phyloP scores from a whole-genome alignment of 2,329 filamentous ascomycete genomes.

The Talaromyces atroroseus region DNA sequence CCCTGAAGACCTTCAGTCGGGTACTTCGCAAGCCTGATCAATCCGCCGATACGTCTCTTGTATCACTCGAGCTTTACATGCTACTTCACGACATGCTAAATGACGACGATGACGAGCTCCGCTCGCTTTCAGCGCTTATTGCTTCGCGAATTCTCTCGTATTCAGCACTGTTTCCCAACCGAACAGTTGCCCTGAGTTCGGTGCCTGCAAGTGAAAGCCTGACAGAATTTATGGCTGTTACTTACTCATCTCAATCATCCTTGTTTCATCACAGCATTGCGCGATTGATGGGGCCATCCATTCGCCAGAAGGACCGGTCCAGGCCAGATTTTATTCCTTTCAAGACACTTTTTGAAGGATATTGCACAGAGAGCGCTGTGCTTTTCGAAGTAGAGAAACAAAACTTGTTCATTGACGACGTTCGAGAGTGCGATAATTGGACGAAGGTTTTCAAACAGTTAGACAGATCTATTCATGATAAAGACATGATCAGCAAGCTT shows the following conservation, averaged over 20 bases:
- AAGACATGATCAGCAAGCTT: slow-evolving; percentile 19
- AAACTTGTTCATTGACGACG: slow-evolving; percentile 86
- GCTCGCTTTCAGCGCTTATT: slow-evolving; percentile 53
- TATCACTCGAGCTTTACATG: slow-evolving; percentile 54
- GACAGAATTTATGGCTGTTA: slow-evolving; percentile 28
- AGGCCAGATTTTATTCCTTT: slow-evolving; percentile 19
- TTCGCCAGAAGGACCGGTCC: slow-evolving; percentile 11
- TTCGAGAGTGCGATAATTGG: slow-evolving; percentile 70
- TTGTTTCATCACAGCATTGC: slow-evolving; percentile 34
- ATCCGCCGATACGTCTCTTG: slow-evolving; percentile 20
- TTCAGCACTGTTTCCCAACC: slow-evolving; percentile 24
- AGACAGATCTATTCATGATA: slow-evolving; percentile 19
- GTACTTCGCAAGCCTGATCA: slow-evolving; percentile 37
- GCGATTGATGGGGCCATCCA: slow-evolving; percentile 27
- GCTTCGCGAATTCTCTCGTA: slow-evolving; percentile 34
- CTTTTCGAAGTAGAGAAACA: slow-evolving; percentile 88
- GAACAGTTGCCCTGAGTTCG: slow-evolving; percentile 39
- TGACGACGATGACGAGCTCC: slow-evolving; percentile 89
- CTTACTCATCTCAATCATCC: slow-evolving; percentile 27
- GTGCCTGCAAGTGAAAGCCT: slow-evolving; percentile 44
- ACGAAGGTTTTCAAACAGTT: slow-evolving; percentile 43
- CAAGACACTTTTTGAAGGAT: slow-evolving; percentile 25
- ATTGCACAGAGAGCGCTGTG: slow-evolving; percentile 34
- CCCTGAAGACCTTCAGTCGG: slow-evolving; percentile 28
- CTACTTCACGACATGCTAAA: slow-evolving; percentile 70